Evolutionary conservation across 2,329 filamentous ascomycete species (phyloP).

Genomic region (Colletotrichum eleusines): DNA sequence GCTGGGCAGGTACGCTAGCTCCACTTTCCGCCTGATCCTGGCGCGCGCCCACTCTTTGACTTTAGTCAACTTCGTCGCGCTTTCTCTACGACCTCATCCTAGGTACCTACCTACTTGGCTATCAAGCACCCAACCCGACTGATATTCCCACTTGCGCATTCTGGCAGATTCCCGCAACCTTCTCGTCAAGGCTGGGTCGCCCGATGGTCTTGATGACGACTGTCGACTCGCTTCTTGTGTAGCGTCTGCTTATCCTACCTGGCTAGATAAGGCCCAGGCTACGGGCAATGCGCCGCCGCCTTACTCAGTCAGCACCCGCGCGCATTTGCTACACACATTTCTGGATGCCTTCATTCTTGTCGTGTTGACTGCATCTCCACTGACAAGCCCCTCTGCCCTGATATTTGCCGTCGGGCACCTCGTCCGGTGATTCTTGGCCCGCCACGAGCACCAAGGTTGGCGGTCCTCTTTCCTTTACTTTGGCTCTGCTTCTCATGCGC

Average conservation of each 20-base stretch:
- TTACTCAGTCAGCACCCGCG: conserved; percentile 13
- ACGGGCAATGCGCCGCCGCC: conserved; percentile 18
- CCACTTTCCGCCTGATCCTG: conserved; percentile 39
- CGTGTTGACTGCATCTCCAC: not conserved
- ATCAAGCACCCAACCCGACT: conserved; percentile 6
- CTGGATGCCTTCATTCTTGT: conserved; percentile 20
- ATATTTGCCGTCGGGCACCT: not conserved
- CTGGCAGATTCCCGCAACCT: not conserved
- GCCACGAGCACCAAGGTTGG: conserved; percentile 23
- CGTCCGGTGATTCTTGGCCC: not conserved
- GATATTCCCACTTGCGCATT: conserved; percentile 6
- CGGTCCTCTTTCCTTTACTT: not conserved
- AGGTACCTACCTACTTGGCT: not conserved
- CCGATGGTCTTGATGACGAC: not conserved
- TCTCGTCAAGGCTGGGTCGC: not conserved
- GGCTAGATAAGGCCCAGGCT: not conserved
- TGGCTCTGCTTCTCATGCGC: conserved; percentile 14
- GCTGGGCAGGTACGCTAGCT: conserved; percentile 25
- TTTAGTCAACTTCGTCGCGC: conserved; percentile 40
- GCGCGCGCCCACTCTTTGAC: conserved; percentile 21
- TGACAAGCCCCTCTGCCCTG: not conserved
- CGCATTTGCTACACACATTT: conserved; percentile 1
- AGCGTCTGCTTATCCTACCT: not conserved
- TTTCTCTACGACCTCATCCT: conserved; percentile 36
- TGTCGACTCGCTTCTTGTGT: not conserved